These are phyloP conservation scores for Botrytis fragariae DNA, from an alignment of 2,329 filamentous ascomycete species.

Conservation along the genomic window DNA sequence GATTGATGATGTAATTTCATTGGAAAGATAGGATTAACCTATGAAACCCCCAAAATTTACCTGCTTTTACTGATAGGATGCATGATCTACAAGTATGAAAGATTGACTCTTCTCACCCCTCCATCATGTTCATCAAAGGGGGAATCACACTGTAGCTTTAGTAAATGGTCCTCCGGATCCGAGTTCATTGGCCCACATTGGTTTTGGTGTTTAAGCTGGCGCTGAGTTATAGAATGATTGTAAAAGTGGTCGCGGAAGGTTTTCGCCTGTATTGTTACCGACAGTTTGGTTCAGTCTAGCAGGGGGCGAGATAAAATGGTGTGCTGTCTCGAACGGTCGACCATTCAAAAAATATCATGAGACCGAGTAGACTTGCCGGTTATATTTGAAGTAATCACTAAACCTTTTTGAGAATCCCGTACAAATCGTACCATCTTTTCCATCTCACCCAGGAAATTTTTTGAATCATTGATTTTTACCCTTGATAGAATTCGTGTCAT, in stretches of 20 bases:
- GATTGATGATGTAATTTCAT: background rate
- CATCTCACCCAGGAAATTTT: background rate
- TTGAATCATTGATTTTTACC: background rate
- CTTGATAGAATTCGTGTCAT: background rate
- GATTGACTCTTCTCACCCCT: background rate
- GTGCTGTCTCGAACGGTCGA: constrained; percentile 8
- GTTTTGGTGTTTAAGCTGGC: background rate
- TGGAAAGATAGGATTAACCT: background rate
- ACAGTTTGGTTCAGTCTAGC: constrained; percentile 17
- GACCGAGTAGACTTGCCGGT: constrained; percentile 7
- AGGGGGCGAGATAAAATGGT: background rate
- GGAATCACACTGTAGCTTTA: background rate
- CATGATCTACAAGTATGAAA: background rate
- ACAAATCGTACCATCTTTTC: background rate
- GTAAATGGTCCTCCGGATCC: background rate
- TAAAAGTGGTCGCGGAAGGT: background rate
- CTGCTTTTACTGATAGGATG: background rate
- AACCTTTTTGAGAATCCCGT: background rate
- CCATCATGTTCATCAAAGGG: background rate
- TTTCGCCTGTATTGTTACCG: constrained; percentile 7
- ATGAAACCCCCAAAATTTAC: background rate
- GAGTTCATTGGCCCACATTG: constrained; percentile 8
- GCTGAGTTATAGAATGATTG: background rate
- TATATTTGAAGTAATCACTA: constrained; percentile 4
- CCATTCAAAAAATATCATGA: constrained; percentile 2